Base-by-base conservation (phyloP, 2,329 filamentous ascomycete species). In the Rhynchosporium agropyri region DNA sequence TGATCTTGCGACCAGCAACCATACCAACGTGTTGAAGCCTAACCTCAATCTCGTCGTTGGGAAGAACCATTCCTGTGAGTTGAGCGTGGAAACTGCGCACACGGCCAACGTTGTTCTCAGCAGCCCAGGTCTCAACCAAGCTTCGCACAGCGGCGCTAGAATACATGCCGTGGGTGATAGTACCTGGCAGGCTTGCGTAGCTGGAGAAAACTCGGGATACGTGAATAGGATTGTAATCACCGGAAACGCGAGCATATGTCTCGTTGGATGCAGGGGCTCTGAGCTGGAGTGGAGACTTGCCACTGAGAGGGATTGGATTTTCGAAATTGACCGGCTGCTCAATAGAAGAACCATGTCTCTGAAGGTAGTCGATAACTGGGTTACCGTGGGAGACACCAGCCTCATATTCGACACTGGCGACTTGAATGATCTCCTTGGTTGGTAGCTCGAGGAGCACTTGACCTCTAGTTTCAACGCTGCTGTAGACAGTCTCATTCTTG, bases 91-190 rank as follows among this genome's bases (percentile, higher is more conserved):
- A 99, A 79, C 94, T 97, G 73, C 95, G 89, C 58, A 99, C 94
- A 72, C 95, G 94, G 50, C 95, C 94, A 72, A 98, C 89, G 75
- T 99, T 95, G 83, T 99, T 99, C 81, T 99, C 96, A 0, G 94
- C 95, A 58, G 96, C 95, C 95, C 95, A 99, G 0, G 92, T 99
- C 83, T 99, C 95, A 6, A 99, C 93, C 59, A 99, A 82, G 75
- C 92, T 96, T 73, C 96, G 89, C 33, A 99, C 95, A 43, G 95
- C 91, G 69, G 95, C 95, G 77, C 94, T 98, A 1, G 94, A 96
- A 83, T 98, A 99, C 95, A 99, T 99, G 75, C 95, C 95, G 76
- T 99, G 95, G 1, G 95, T 99, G 74, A 99, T 99, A 50, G 95
- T 99, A 56, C 95, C 96, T 1, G 93, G 93, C 15, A 99, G 84